Percentiles rank a stretch among this genome's conserved stretches.
Conservation (phyloP, 2,329 filamentous ascomycete genomes). For the Rhexocercosporidium sp. region DNA sequence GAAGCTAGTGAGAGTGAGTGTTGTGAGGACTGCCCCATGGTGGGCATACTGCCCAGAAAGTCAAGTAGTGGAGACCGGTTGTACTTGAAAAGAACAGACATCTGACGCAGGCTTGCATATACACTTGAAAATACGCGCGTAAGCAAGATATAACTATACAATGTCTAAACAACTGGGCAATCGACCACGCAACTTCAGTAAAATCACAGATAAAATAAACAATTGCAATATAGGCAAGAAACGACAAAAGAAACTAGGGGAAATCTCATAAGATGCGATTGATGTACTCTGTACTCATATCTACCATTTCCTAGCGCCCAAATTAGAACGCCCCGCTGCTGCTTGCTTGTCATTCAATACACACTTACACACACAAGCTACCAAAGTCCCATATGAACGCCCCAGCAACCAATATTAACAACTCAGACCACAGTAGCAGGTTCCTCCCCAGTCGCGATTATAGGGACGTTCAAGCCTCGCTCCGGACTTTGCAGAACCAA, state of each 20-base stretch:
- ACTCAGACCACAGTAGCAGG: conserved; percentile 76
- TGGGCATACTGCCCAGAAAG: too few species aligned
- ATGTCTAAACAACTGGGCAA: too few species aligned
- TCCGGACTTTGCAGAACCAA: conserved; percentile 93
- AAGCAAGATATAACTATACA: too few species aligned
- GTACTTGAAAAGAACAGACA: too few species aligned
- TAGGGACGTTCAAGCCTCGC: conserved; percentile 79
- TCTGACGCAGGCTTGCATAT: too few species aligned
- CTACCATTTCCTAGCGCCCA: background rate
- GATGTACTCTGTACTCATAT: conserved; percentile 1
- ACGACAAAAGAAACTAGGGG: background rate
- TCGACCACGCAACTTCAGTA: too few species aligned
- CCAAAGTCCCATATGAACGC: conserved; percentile 21
- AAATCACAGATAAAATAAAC: too few species aligned
- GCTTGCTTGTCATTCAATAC: background rate
- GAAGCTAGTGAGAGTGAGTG: too few species aligned
- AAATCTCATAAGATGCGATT: conserved; percentile 6
- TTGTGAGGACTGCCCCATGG: too few species aligned
- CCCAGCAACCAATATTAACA: conserved; percentile 2
- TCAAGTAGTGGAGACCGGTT: too few species aligned
- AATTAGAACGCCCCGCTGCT: conserved; percentile 21
- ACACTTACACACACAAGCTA: background rate
- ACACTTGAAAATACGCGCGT: too few species aligned
- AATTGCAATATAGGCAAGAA: background rate
- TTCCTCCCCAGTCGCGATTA: conserved; percentile 85